phyloP scores from a whole-genome alignment of 2,329 filamentous ascomycete species.

The Nothopassalora personata region DNA sequence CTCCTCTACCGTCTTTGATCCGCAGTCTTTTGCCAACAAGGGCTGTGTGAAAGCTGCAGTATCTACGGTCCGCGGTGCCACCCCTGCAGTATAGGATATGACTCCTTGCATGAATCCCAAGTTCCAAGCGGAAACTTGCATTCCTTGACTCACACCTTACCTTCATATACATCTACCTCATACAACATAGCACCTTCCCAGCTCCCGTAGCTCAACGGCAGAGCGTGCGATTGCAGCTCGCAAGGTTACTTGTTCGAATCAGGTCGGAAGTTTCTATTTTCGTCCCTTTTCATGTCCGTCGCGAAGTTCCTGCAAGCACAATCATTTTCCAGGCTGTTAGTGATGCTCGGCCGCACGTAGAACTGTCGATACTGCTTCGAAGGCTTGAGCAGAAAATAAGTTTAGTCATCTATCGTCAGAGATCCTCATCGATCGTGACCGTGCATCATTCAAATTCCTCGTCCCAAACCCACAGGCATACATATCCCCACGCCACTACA shows the following conservation, averaged over 20 bases:
- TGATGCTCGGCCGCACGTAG: no score
- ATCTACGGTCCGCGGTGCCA: neutral
- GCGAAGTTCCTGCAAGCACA: no score
- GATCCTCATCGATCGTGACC: no score
- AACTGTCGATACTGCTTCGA: no score
- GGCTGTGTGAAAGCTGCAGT: neutral
- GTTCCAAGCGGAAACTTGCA: neutral
- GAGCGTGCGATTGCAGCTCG: neutral
- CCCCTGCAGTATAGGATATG: neutral
- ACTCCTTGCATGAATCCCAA: neutral
- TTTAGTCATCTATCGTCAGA: no score
- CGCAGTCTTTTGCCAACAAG: no score
- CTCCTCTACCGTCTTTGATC: neutral
- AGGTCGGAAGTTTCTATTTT: neutral
- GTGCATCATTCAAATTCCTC: no score
- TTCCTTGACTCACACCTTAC: neutral
- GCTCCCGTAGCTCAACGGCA: neutral
- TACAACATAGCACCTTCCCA: neutral
- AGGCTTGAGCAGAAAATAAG: no score
- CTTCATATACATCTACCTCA: neutral
- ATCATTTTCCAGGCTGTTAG: no score
- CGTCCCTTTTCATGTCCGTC: no score
- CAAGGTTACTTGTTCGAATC: neutral
- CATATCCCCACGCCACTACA: no score
- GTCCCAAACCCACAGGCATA: no score